phyloP scores from a whole-genome alignment of 2,329 filamentous ascomycete genomes.

The Stagonosporopsis rhizophila region DNA sequence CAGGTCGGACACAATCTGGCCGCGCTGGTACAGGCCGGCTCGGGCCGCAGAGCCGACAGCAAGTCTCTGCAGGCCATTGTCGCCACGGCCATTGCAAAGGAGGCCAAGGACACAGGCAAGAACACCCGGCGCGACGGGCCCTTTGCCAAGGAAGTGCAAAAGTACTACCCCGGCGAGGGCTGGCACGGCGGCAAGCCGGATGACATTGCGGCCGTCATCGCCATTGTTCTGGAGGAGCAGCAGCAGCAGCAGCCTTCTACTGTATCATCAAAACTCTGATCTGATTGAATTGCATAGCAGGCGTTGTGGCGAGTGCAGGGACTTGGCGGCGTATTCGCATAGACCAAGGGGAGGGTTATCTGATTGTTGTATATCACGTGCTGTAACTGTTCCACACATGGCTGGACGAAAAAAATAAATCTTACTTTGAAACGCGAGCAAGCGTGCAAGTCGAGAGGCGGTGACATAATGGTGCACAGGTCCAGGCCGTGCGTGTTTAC shows the following conservation, averaged over 20 bases:
- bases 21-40: conserved; percentile 59
- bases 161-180: conserved; percentile 81
- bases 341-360: conserved; percentile 4
- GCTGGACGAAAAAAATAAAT: conserved; percentile 1
- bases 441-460: not conserved
- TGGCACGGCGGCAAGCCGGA: conserved; percentile 95
- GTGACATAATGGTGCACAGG: conserved; percentile 13
- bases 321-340: conserved; percentile 10
- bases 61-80: conserved; percentile 77
- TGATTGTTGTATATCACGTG: conserved; percentile 11
- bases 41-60: conserved; percentile 50
- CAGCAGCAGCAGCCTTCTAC: no score
- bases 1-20: conserved; percentile 67
- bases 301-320: conserved; percentile 7
- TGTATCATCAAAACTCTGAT: conserved; percentile 17
- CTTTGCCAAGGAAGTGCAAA: conserved; percentile 93
- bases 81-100: conserved; percentile 78
- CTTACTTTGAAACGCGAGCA: not conserved
- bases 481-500: conserved; percentile 15
- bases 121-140: conserved; percentile 86
- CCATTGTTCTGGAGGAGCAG: conserved; percentile 51
- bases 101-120: conserved; percentile 84
- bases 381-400: not conserved
- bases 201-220: conserved; percentile 88
- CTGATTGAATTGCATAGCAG: conserved; percentile 12